Percentiles rank a stretch among this genome's conserved stretches.
phyloP scores from a whole-genome alignment of 2,329 filamentous ascomycete species.

The Fusarium humuli region DNA sequence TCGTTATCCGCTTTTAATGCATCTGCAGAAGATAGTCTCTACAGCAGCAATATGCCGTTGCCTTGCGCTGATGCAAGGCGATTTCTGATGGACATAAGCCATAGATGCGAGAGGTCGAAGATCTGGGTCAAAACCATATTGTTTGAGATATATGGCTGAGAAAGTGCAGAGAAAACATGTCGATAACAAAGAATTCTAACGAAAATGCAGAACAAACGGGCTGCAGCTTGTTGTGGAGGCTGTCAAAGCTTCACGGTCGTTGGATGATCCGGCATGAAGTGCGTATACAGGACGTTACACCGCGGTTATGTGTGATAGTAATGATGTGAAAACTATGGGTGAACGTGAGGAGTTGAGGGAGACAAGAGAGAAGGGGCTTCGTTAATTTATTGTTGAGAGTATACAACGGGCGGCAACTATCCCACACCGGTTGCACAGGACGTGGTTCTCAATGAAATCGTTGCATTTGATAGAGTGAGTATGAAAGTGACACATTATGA shows the following conservation, averaged over 20 bases:
- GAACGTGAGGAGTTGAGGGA: not conserved
- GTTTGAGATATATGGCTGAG: not conserved
- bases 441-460: not conserved
- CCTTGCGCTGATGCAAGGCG: not conserved
- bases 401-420: not conserved
- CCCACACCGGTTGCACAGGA: not conserved
- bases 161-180: conserved; percentile 1
- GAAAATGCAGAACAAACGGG: not conserved
- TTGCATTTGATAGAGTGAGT: not conserved
- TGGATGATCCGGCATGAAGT: not conserved
- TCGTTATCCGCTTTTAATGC: not conserved
- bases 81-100: not conserved
- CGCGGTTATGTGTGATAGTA: not conserved
- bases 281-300: conserved; percentile 9
- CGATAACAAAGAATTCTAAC: not conserved
- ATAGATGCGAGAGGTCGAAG: not conserved
- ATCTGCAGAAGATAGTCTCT: not conserved
- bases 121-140: not conserved
- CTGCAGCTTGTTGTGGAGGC: not conserved
- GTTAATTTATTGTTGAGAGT: not conserved
- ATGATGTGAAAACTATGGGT: not conserved
- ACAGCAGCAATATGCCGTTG: not conserved
- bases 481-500: not conserved
- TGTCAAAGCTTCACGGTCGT: not conserved
- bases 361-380: not conserved